Base-by-base conservation (phyloP, 179 eudicot species). In the Silene coronaria region DNA sequence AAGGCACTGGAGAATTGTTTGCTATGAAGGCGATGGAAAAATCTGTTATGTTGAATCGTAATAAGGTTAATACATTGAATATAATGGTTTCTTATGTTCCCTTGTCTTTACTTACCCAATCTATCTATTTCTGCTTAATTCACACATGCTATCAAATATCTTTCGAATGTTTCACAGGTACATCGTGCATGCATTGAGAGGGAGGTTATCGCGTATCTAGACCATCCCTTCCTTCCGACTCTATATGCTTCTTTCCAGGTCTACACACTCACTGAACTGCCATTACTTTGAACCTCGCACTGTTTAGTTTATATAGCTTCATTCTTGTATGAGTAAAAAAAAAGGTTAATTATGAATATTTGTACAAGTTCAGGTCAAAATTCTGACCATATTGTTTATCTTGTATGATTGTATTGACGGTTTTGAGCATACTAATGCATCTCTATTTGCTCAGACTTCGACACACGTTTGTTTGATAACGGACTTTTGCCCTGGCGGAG, bases 11-110 rank as follows among this genome's bases (percentile, higher is more conserved):
- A 65, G 90, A 88, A 78, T 82, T 95, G 62, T 95, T 82, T 74
- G 99, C 97, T 60, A 95, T 95, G 99, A 95, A 95, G 85, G 99
- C 97, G 72, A 95, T 95, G 99, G 99, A 95, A 74, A 95, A 92
- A 83, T 82, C 91, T 61, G 81, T 87, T 67, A 95, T 95, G 99
- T 62, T 95, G 80, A 89, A 87, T 60, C 97, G 99, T 55, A 95
- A 95, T 82, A 95, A 95, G 99, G 99, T 95, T 10, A 75, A 60
- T 21, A 62, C 1, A 71, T 32, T 34, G 71, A 22, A 71, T 48
- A 59, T 71, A 16, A 26, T 60, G 60, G 26, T 67, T 63, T 51
- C 46, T 70, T 14, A 30, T 28, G 51, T 24, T 74, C 22, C 48
- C 68, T 65, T 51, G 27, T 36, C 11, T 28, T 26, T 48, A 27